A percentile compares a stretch with the other conserved stretches of the same genome.
phyloP scores from a whole-genome alignment of 495 filamentous ascomycete species.

The Annulohypoxylon stygium region DNA sequence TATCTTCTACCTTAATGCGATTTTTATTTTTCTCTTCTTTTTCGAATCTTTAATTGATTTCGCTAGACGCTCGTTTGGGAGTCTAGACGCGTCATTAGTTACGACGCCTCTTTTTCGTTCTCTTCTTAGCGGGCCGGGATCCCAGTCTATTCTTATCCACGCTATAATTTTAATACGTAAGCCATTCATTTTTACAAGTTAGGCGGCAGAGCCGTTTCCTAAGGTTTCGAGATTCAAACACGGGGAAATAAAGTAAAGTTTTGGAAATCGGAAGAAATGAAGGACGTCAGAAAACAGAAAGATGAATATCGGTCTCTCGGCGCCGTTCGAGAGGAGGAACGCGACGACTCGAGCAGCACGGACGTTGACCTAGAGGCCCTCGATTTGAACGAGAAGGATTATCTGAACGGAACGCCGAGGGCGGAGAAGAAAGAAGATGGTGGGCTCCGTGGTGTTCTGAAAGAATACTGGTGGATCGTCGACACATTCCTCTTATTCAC shows the following conservation, averaged over 20 bases:
- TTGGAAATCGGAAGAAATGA: constrained; percentile 24
- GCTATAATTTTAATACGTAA: constrained; percentile 21
- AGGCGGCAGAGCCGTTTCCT: constrained; percentile 14
- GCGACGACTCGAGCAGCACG: constrained; percentile 50
- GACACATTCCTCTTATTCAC: constrained; percentile 54
- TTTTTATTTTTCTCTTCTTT: constrained; percentile 6
- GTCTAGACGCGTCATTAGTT: constrained; percentile 18
- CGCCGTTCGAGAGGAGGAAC: constrained; percentile 39
- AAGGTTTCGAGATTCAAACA: neutral
- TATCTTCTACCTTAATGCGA: constrained; percentile 5
- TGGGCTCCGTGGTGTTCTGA: constrained; percentile 27
- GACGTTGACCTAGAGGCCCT: constrained; percentile 50
- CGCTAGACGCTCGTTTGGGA: constrained; percentile 14
- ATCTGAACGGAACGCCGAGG: constrained; percentile 29
- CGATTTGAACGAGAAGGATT: constrained; percentile 48
- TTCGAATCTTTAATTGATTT: constrained; percentile 12
- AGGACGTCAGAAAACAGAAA: constrained; percentile 26
- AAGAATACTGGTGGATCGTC: constrained; percentile 50
- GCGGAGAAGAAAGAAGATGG: constrained; percentile 14
- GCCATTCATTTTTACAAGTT: neutral
- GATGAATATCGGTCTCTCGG: constrained; percentile 36
- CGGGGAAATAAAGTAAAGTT: neutral
- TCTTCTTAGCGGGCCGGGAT: constrained; percentile 33
- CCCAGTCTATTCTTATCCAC: constrained; percentile 12
- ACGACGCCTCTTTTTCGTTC: constrained; percentile 11